Evolutionary conservation across 1,139 yeast species (phyloP).

Genomic region (Torulaspora globosa): DNA sequence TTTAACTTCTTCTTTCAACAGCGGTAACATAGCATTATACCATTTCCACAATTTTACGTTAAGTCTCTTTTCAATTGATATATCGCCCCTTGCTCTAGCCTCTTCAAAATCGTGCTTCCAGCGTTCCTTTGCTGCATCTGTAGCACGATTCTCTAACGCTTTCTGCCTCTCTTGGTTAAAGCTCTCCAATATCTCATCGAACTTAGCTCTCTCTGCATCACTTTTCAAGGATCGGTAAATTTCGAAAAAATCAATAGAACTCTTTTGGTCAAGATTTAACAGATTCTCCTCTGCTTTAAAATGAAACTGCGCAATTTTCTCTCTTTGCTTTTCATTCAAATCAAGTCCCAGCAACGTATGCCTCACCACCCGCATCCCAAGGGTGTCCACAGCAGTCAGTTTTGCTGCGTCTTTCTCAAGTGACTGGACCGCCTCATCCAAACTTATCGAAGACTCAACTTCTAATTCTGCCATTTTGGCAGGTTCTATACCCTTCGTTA

Average conservation of each 20-base stretch:
- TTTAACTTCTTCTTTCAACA: constrained; percentile 47
- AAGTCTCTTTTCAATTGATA: constrained; percentile 54
- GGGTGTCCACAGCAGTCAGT: constrained; percentile 67
- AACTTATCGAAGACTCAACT: constrained; percentile 16
- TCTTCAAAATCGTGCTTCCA: constrained; percentile 85
- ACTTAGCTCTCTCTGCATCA: constrained; percentile 51
- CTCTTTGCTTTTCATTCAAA: constrained; percentile 32
- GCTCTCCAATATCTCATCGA: constrained; percentile 61
- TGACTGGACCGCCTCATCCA: constrained; percentile 32
- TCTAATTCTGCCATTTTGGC: constrained; percentile 9
- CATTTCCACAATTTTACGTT: constrained; percentile 79
- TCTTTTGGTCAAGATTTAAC: constrained; percentile 34
- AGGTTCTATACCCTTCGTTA: background rate
- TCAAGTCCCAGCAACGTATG: constrained; percentile 69
- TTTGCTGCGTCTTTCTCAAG: constrained; percentile 53
- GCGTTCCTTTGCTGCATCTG: constrained; percentile 79
- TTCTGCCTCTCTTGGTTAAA: constrained; percentile 74
- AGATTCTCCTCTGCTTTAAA: constrained; percentile 37
- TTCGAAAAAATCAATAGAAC: constrained; percentile 59
- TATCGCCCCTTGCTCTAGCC: constrained; percentile 58
- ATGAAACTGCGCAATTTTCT: constrained; percentile 40
- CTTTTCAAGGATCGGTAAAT: constrained; percentile 51
- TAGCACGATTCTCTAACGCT: constrained; percentile 69
- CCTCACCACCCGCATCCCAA: constrained; percentile 76
- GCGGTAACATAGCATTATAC: constrained; percentile 62